Evolutionary conservation across 164 flowering plant genomes (phyloP), one percentile per base, ranked within the genome.

Genomic region (Kalanchoe fedtschenkoi): DNA sequence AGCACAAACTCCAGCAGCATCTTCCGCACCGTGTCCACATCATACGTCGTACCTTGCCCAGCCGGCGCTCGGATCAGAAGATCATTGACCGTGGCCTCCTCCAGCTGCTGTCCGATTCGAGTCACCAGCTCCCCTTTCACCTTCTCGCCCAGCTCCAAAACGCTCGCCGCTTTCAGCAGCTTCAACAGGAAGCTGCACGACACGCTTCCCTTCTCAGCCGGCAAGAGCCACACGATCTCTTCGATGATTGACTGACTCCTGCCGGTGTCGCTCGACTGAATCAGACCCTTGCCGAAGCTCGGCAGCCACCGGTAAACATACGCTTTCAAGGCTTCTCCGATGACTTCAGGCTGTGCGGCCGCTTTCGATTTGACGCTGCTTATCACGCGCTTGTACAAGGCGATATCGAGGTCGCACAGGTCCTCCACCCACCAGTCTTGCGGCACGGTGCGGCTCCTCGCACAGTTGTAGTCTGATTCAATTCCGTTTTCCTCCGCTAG

Each of bases 371-470:
- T 85, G 42, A 95, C 83, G 58, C 63, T 70, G 61, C 62, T 28
- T 15, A 95, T 68, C 10, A 84, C 84, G 34, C 77, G 81, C 69
- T 84, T 84, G 65, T 78, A 95, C 34, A 80, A 70, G 70, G 82
- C 96, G 44, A 87, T 72, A 29, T 85, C 95, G 29, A 95, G 89
- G 66, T 91, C 99, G 66, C 89, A 80, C 39, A 95, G 61, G 68
- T 91, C 97, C 74, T 91, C 96, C 22, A 84, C 89, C 99, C 99
- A 95, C 99, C 99, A 95, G 64, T 95, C 99, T 55, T 74, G 75
- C 0, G 97, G 96, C 44, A 91, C 91, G 13, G 42, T 62, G 26
- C 83, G 81, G 47, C 63, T 84, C 38, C 77, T 71, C 19, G 78
- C 73, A 58, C 83, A 89, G 62, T 82, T 81, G 74, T 71, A 76